phyloP scores from a whole-genome alignment of 2,329 filamentous ascomycete genomes.

The Penicillium expansum region DNA sequence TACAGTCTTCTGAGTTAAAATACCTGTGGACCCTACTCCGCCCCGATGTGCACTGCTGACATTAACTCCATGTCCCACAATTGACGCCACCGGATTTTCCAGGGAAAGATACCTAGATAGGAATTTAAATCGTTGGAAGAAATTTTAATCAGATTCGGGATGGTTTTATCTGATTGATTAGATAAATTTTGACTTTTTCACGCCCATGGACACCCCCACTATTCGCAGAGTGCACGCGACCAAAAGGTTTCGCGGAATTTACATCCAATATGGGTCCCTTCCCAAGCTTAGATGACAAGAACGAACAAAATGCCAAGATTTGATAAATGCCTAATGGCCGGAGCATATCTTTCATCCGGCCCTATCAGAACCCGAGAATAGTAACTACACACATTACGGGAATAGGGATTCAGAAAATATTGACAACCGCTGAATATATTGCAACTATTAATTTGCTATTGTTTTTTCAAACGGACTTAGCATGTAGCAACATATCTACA shows the following conservation, averaged over 20 bases:
- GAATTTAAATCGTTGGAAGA: not conserved
- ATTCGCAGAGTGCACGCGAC: not conserved
- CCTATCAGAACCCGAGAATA: not conserved
- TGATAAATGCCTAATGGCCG: not conserved
- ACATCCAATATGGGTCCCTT: not conserved
- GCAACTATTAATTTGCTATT: not conserved
- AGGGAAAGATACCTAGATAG: not conserved
- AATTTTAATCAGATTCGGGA: not conserved
- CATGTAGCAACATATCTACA: too few relatives aligned
- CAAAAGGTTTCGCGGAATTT: not conserved
- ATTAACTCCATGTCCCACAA: not conserved
- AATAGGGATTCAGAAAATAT: not conserved
- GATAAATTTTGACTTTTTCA: not conserved
- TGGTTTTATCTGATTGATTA: slow-evolving; percentile 4
- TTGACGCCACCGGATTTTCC: not conserved
- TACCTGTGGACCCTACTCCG: too few relatives aligned
- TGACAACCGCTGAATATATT: not conserved
- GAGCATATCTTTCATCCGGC: not conserved
- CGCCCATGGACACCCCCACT: not conserved
- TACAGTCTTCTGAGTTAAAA: too few relatives aligned
- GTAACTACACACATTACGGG: not conserved
- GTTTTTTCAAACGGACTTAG: too few relatives aligned
- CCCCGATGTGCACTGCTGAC: not conserved
- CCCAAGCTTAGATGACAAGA: not conserved
- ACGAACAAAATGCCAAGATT: not conserved